Percentiles rank a stretch among this genome's conserved stretches.
Evolutionary conservation across 257 asterid genomes (phyloP).

Genomic region (Solanum tarijense): DNA sequence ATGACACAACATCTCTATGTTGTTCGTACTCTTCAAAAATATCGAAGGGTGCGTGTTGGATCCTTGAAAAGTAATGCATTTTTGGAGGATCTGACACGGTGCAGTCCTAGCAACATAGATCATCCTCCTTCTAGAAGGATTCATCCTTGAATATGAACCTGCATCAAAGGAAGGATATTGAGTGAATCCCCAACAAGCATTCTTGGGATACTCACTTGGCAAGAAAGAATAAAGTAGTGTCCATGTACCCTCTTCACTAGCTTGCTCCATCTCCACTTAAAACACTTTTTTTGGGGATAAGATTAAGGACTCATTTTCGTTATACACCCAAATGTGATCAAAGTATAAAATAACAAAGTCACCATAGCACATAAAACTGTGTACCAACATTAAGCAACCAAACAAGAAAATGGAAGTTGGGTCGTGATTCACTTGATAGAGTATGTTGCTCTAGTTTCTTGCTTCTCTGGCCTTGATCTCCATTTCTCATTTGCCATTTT

Average conservation of each 20-base stretch:
- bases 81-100: not conserved
- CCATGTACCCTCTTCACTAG: not conserved
- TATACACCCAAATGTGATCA: not conserved
- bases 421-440: not conserved
- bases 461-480: not conserved
- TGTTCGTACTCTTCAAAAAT: not conserved
- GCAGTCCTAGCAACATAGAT: not conserved
- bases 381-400: not conserved
- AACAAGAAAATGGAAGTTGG: not conserved
- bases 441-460: not conserved
- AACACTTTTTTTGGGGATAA: not conserved
- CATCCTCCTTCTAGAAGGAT: not conserved
- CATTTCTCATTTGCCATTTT: not conserved
- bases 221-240: not conserved
- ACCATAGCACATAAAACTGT: not conserved
- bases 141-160: not conserved
- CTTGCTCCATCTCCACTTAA: not conserved
- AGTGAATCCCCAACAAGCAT: not conserved
- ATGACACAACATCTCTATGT: not conserved
- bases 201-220: not conserved
- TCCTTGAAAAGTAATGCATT: not conserved
- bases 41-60: not conserved
- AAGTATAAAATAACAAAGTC: not conserved
- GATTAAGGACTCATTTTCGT: not conserved
- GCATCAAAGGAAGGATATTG: not conserved